phyloP scores from a whole-genome alignment of 371 early-diverging fungal genomes.

The Thermomucor indicae-seudaticae region DNA sequence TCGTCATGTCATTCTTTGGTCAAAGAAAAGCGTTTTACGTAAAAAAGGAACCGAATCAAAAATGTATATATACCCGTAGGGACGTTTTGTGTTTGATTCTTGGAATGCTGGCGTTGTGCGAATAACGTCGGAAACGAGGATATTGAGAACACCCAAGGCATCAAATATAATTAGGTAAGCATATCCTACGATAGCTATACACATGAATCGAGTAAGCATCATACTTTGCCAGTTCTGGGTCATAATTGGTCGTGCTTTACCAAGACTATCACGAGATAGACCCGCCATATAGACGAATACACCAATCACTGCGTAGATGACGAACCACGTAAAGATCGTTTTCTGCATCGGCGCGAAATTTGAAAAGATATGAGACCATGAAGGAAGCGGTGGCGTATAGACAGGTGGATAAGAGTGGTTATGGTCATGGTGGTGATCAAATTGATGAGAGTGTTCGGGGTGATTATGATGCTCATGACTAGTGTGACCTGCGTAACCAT shows the following conservation, averaged over 20 bases:
- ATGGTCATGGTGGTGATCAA: slow-evolving; percentile 28
- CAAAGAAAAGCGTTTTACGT: neutral
- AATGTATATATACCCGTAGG: slow-evolving; percentile 57
- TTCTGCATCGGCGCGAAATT: slow-evolving; percentile 50
- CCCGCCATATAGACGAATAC: slow-evolving; percentile 52
- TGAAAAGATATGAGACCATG: slow-evolving; percentile 43
- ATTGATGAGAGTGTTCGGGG: slow-evolving; percentile 21
- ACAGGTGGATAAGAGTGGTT: slow-evolving; percentile 37
- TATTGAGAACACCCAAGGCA: slow-evolving; percentile 58
- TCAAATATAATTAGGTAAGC: slow-evolving; percentile 60
- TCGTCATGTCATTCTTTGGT: neutral
- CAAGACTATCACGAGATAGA: slow-evolving; percentile 43
- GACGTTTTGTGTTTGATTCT: slow-evolving; percentile 50
- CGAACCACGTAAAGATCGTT: slow-evolving; percentile 58
- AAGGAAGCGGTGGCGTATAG: slow-evolving; percentile 30
- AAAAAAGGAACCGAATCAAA: neutral
- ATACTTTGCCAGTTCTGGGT: neutral
- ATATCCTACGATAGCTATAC: slow-evolving; percentile 51
- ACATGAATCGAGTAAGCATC: neutral
- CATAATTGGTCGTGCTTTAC: slow-evolving; percentile 20
- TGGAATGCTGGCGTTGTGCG: slow-evolving; percentile 40
- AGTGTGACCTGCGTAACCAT: no score
- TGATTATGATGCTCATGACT: slow-evolving; percentile 8
- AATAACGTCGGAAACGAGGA: slow-evolving; percentile 51
- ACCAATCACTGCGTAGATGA: slow-evolving; percentile 42